Conservation (phyloP, 73 alveolate species). For the Paramecium biaurelia region DNA sequence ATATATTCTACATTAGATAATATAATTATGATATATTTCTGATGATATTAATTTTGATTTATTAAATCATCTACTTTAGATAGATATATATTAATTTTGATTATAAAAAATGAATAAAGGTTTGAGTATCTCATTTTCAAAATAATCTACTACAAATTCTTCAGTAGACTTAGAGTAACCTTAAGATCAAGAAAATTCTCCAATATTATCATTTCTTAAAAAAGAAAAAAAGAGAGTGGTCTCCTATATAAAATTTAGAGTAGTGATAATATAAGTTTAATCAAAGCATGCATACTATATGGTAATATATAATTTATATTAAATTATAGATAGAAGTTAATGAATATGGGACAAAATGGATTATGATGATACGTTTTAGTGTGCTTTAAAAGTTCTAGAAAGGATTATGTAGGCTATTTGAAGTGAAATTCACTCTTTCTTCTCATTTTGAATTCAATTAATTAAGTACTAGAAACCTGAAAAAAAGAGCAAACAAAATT, state of each 20-base stretch:
- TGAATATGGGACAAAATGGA: background rate
- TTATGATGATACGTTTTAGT: background rate
- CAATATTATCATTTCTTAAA: background rate
- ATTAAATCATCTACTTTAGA: background rate
- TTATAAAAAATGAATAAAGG: too few species aligned
- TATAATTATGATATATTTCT: background rate
- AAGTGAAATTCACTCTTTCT: background rate
- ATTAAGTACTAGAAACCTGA: background rate
- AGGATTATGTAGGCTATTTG: background rate
- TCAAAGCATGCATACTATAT: background rate
- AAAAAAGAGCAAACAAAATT: background rate
- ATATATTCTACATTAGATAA: background rate
- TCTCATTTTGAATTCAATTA: background rate
- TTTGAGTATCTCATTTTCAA: background rate
- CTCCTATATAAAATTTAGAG: background rate
- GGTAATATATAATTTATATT: background rate
- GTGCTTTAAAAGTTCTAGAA: background rate
- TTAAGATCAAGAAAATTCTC: background rate
- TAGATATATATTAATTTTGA: background rate
- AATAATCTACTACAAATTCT: background rate
- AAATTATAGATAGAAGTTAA: background rate
- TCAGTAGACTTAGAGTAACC: background rate
- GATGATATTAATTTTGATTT: background rate
- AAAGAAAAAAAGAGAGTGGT: background rate
- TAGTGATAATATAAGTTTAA: background rate